Conservation (phyloP, 495 filamentous ascomycete species). For the Podospora fimiseda region DNA sequence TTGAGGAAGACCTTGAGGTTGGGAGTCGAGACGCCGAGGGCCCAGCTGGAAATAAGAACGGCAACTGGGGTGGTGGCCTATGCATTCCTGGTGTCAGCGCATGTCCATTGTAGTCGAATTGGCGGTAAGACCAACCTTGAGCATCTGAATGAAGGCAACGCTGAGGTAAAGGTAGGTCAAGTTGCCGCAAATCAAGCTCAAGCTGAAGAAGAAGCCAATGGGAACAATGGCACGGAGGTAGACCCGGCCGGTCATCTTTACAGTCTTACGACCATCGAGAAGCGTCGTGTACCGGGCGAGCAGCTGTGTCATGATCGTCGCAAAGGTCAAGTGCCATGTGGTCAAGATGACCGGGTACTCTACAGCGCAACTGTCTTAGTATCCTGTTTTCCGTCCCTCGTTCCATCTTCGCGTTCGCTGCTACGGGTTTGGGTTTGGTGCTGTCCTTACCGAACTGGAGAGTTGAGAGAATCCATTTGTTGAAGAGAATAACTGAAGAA, state of each 20-base stretch:
- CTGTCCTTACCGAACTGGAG: slow-evolving; percentile 69
- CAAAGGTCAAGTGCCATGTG: slow-evolving; percentile 87
- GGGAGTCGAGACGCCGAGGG: slow-evolving; percentile 66
- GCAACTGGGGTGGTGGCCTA: slow-evolving; percentile 88
- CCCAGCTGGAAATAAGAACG: slow-evolving; percentile 79
- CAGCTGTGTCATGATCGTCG: slow-evolving; percentile 84
- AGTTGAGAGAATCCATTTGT: slow-evolving; percentile 92
- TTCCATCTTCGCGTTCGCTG: not conserved
- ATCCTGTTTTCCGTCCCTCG: not conserved
- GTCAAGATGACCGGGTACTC: slow-evolving; percentile 70
- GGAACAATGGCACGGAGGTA: slow-evolving; percentile 89
- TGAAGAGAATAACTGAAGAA: slow-evolving; percentile 93
- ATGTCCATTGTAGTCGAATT: not conserved
- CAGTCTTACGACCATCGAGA: slow-evolving; percentile 81
- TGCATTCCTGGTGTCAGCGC: slow-evolving; percentile 20
- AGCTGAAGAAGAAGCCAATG: slow-evolving; percentile 86
- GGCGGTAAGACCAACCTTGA: slow-evolving; percentile 59
- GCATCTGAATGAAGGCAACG: slow-evolving; percentile 96
- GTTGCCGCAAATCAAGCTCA: slow-evolving; percentile 93
- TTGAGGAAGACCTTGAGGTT: slow-evolving; percentile 77
- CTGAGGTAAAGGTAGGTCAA: slow-evolving; percentile 87
- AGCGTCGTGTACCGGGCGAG: slow-evolving; percentile 77
- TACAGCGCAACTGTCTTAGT: slow-evolving; percentile 32
- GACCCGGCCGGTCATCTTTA: slow-evolving; percentile 89
- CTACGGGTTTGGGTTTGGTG: not conserved